Evolutionary conservation across 495 filamentous ascomycete species (phyloP).

Genomic region (Penicillium pancosmium): DNA sequence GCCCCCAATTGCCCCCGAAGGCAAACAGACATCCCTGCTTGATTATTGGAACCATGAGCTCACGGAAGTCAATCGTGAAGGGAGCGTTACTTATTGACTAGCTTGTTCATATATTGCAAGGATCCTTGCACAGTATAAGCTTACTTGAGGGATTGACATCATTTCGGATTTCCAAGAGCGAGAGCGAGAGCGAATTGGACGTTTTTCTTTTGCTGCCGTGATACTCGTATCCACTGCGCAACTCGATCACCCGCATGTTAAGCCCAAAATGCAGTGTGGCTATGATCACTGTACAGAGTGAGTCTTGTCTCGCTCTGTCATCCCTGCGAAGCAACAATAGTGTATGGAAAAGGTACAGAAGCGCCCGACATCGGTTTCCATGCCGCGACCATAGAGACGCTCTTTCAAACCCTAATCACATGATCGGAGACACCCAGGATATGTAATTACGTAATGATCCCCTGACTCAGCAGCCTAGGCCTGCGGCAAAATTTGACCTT

Average conservation of each 20-base stretch:
- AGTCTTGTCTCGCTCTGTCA: not conserved
- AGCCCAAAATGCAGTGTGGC: no score
- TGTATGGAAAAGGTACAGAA: not conserved
- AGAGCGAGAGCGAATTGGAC: not conserved
- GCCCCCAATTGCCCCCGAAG: not conserved
- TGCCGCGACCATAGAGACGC: no score
- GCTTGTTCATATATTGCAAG: not conserved
- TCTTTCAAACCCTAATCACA: no score
- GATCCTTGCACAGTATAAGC: not conserved
- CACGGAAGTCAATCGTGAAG: not conserved
- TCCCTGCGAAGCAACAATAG: not conserved
- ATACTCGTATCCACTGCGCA: not conserved
- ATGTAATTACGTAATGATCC: no score
- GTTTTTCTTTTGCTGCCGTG: not conserved
- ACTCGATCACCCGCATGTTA: not conserved
- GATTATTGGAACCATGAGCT: not conserved
- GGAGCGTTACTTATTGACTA: not conserved
- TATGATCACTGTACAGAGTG: not conserved
- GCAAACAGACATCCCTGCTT: not conserved
- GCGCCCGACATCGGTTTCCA: no score
- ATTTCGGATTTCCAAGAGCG: not conserved
- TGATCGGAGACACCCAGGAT: no score
- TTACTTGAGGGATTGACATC: not conserved
- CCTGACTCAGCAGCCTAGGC: no score
- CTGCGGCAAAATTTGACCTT: no score